phyloP scores from a whole-genome alignment of 208 protist genomes.

The Leishmania amazonensis region DNA sequence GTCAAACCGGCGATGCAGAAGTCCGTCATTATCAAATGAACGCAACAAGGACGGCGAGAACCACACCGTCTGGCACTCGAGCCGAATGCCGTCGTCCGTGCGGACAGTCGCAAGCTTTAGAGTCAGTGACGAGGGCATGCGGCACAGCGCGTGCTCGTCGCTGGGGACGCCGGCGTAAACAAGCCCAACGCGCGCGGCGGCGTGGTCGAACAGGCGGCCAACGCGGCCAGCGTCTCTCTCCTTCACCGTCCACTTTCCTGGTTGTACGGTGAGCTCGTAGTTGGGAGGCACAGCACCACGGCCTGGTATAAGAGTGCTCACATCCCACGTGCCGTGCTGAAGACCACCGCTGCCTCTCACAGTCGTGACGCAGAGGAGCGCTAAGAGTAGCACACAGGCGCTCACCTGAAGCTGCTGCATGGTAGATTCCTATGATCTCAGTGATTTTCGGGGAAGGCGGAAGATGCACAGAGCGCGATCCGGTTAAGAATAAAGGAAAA shows the following conservation, averaged over 20 bases:
- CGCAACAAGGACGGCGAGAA: conserved; percentile 3
- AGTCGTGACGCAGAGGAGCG: conserved; percentile 2
- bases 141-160: conserved; percentile 16
- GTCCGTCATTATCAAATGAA: not conserved
- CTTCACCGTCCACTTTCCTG: conserved; percentile 3
- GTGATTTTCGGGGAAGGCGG: not conserved
- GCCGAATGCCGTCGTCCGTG: conserved; percentile 5
- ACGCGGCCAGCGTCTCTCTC: conserved; percentile 6
- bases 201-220: conserved; percentile 8
- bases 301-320: conserved; percentile 32
- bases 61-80: conserved; percentile 7
- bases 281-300: conserved; percentile 16
- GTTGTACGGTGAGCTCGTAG: conserved; percentile 16
- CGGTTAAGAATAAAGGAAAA: not conserved
- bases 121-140: not conserved
- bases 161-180: conserved; percentile 20
- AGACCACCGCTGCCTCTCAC: not conserved
- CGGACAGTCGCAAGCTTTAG: not conserved
- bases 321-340: conserved; percentile 25
- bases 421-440: not conserved
- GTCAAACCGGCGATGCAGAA: conserved; percentile 20
- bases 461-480: not conserved
- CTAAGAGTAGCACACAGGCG: not conserved
- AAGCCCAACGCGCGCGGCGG: conserved; percentile 14
- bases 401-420: not conserved